Evolutionary conservation across 352 stramenopile genomes (phyloP), one percentile per base, ranked within the genome.

Genomic region (Globisporangium cystogenes): DNA sequence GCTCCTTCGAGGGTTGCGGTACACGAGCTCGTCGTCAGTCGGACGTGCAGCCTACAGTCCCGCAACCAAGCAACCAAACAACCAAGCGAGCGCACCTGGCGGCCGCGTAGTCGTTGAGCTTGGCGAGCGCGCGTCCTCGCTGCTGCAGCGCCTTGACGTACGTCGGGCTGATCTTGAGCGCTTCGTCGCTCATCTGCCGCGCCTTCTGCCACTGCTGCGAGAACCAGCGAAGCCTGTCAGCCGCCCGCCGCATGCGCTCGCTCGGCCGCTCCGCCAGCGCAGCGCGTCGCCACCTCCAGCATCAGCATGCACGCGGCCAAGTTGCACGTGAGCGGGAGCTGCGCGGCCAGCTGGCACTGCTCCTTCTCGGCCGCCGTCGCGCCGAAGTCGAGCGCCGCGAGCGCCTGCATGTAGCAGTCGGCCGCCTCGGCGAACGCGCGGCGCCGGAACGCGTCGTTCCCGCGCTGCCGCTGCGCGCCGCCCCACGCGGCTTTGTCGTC

Each of bases 311-410:
- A 90, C 23, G 83, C 77, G 21, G 67, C 73, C 36, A 94, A 57
- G 55, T 94, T 92, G 57, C 83, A 94, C 7, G 82, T 89, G 8
- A 91, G 56, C 20, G 76, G 80, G n/a, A 91, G 57, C 49, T 93
- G 81, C 6, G 74, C 43, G 4, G 74, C 53, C 48, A 65, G 65
- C 40, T 90, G 66, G 27, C 70, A 82, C 15, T 64, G 24, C 18
- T 65, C 55, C 39, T 75, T 76, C 20, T 82, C 69, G 14, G 67
- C 57, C 1, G 51, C 20, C 2, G 63, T 65, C 2, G 49, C 51
- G 2, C 76, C 72, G 56, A 90, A 88, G 43, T 92, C 75, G 39
- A 92, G 59, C 10, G 69, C 78, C 5, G 82, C 72, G 29, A 93
- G 62, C 46, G 81, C 77, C 49, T 92, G 67, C 15, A 90, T 68